These are phyloP conservation scores for Vitis hybrid DNA, from an alignment of 177 flowering plant species.

Conservation along the genomic window DNA sequence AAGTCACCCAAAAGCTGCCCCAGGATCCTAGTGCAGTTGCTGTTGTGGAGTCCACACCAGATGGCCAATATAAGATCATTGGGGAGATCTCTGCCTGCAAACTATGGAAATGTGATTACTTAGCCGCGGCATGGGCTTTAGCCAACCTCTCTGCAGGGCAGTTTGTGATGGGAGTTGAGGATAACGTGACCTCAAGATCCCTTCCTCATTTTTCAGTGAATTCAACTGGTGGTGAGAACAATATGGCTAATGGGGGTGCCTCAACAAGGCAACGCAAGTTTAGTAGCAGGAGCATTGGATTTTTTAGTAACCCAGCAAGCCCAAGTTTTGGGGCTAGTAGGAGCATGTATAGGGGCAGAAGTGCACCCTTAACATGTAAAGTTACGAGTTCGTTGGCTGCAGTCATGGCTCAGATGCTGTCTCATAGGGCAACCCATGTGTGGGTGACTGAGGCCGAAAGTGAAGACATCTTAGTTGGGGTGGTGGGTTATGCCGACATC, in stretches of 20 bases:
- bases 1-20: slow-evolving; percentile 43
- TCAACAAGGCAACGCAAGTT: slow-evolving; percentile 48
- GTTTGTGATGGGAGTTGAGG: slow-evolving; percentile 95
- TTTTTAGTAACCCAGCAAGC: slow-evolving; percentile 48
- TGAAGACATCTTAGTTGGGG: slow-evolving; percentile 79
- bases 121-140: slow-evolving; percentile 92
- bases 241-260: slow-evolving; percentile 19
- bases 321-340: slow-evolving; percentile 41
- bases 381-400: slow-evolving; percentile 86
- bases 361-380: slow-evolving; percentile 85
- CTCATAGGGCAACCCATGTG: slow-evolving; percentile 89
- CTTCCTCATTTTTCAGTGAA: slow-evolving; percentile 36
- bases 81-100: slow-evolving; percentile 91
- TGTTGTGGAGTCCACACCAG: slow-evolving; percentile 58
- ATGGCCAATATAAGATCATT: slow-evolving; percentile 61
- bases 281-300: slow-evolving; percentile 83
- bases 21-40: slow-evolving; percentile 82
- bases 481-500: slow-evolving; percentile 82
- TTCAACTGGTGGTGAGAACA: slow-evolving; percentile 23
- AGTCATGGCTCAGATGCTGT: slow-evolving; percentile 97
- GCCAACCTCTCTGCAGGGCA: slow-evolving; percentile 91
- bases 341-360: slow-evolving; percentile 90
- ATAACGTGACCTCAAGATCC: slow-evolving; percentile 34
- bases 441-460: slow-evolving; percentile 87
- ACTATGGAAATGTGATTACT: slow-evolving; percentile 87